Evolutionary conservation across 2,329 filamentous ascomycete species (phyloP), one percentile per base, ranked within the genome.

Genomic region (Aspergillus phoenicis): DNA sequence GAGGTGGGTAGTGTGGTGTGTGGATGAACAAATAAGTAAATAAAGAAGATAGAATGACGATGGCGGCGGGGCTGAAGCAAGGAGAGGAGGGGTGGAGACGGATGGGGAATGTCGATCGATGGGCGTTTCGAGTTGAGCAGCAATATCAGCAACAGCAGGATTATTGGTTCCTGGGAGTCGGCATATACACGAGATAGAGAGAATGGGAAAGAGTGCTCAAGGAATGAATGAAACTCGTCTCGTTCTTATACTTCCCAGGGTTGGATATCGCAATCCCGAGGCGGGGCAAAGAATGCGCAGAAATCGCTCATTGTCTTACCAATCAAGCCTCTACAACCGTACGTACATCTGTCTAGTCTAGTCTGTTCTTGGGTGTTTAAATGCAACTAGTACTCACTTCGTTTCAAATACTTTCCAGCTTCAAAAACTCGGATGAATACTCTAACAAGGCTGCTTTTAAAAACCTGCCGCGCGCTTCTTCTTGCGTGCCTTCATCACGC

Each of bases 391-490:
- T 17, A 13, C 17, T 22, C 20, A 8, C 8, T 11, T 17, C 7
- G 3, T 39, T 41, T 33, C 13, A 7, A 38, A 22, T 4, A 10
- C 49, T 28, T 8, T n/a, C n/a, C 53, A 43, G 22, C 6, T 43
- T 20, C 13, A 41, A 45, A 11, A 26, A 30, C 11, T 11, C 11
- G 28, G 10, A 30, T 30, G 28, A 30, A 11, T 15, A 36, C 4
- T 11, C 33, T 13, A 36, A 13, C 33, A 5, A 11, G 33, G 33
- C n/a, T 13, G 7, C 7, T 47, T 68, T 68, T 72, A 80, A 62
- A 80, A 80, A 11, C 77, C 77, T 28, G 77, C 77, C 20, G 74
- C 70, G 56, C 77, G 67, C 62, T 75, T 73, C 66, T 78, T 79
- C 65, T 76, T 79, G 62, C 69, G 76, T 28, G 66, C 61, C 65